These are phyloP conservation scores for Coemansia umbellata DNA, from an alignment of 192 early-diverging fungal genomes.

Conservation along the genomic window DNA sequence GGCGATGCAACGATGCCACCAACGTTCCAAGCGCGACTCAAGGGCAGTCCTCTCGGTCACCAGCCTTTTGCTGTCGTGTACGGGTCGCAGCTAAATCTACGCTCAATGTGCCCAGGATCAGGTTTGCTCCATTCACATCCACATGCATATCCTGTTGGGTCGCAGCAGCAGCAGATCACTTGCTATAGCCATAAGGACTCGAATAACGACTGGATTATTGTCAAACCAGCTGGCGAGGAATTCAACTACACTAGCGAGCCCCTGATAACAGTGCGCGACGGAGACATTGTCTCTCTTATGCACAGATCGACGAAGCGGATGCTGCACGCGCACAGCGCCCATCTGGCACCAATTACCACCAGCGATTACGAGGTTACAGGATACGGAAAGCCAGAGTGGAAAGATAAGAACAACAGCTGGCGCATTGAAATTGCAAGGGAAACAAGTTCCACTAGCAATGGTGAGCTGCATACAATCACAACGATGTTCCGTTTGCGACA, in stretches of 20 bases:
- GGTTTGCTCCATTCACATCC: slow-evolving; percentile 56
- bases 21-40: slow-evolving; percentile 77
- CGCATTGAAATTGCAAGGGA: slow-evolving; percentile 50
- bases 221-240: slow-evolving; percentile 30
- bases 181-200: slow-evolving; percentile 69
- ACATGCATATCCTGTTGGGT: slow-evolving; percentile 56
- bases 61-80: slow-evolving; percentile 20
- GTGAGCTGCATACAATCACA: slow-evolving; percentile 51
- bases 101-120: slow-evolving; percentile 16
- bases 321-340: slow-evolving; percentile 65
- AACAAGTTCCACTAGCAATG: slow-evolving; percentile 28
- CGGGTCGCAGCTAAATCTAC: slow-evolving; percentile 16
- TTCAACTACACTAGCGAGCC: slow-evolving; percentile 23
- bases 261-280: slow-evolving; percentile 53
- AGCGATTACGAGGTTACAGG: slow-evolving; percentile 57
- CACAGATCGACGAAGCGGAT: slow-evolving; percentile 54
- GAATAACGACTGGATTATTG: slow-evolving; percentile 64
- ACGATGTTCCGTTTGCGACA: slow-evolving; percentile 68
- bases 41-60: slow-evolving; percentile 63
- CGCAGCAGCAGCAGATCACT: slow-evolving; percentile 80
- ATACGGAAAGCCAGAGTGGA: slow-evolving; percentile 52
- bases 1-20: slow-evolving; percentile 91
- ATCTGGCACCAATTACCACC: slow-evolving; percentile 57
- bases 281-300: slow-evolving; percentile 70
- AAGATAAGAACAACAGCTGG: slow-evolving; percentile 61